Evolutionary conservation across 495 filamentous ascomycete species (phyloP).

Genomic region (Neurospora sp.): DNA sequence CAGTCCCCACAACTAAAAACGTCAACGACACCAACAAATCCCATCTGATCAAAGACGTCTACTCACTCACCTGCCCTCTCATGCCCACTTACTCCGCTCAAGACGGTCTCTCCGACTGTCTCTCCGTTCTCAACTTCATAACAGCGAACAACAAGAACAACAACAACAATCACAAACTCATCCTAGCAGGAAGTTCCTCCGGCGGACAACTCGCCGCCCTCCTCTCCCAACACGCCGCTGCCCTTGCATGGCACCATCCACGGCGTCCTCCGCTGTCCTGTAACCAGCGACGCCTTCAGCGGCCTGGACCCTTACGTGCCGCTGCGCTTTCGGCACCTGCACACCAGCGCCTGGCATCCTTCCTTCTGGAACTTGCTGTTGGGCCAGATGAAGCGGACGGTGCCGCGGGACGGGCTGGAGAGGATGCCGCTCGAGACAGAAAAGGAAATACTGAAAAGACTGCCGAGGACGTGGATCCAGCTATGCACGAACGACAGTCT

Average conservation of each 20-base stretch:
- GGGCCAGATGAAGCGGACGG: conserved; percentile 4
- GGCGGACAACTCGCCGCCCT: conserved; percentile 23
- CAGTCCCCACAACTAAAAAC: neutral
- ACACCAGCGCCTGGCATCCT: conserved; percentile 12
- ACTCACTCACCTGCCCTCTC: conserved; percentile 20
- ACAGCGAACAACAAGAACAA: neutral
- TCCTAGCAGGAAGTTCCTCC: conserved; percentile 22
- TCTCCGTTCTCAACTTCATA: neutral
- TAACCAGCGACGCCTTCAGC: conserved; percentile 17
- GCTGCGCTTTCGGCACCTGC: conserved; percentile 1
- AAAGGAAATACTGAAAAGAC: neutral
- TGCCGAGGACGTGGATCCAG: conserved; percentile 25
- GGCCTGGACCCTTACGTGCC: conserved; percentile 12
- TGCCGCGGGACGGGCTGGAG: conserved; percentile 11
- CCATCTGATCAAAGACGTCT: conserved; percentile 4
- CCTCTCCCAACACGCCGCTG: conserved; percentile 9
- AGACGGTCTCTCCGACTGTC: conserved; percentile 18
- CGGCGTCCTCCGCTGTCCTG: conserved; percentile 21
- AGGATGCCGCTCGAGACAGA: conserved; percentile 18
- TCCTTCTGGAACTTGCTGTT: conserved; percentile 17
- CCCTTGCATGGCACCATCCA: neutral
- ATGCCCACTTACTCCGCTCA: conserved; percentile 14
- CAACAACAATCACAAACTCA: neutral
- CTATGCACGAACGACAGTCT: conserved; percentile 24
- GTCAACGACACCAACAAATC: neutral